These are phyloP conservation scores for Sporisorium graminicola DNA, from an alignment of 1,284 basidiomycete species.

Conservation along the genomic window DNA sequence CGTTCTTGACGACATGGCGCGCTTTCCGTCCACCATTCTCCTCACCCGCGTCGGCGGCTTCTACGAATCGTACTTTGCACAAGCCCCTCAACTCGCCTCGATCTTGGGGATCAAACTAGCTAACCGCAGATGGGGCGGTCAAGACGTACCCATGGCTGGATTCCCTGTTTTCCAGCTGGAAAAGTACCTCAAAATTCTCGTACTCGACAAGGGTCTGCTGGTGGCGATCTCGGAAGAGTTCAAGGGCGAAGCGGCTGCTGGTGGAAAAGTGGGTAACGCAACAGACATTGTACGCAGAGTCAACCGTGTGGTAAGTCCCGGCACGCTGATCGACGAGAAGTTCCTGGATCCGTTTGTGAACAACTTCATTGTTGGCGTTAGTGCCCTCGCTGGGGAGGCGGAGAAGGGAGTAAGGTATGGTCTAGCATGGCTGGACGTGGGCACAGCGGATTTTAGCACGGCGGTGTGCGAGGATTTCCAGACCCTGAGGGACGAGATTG, in stretches of 20 bases:
- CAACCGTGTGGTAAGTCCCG: constrained; percentile 62
- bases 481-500: constrained; percentile 62
- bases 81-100: constrained; percentile 58
- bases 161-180: constrained; percentile 66
- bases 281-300: constrained; percentile 56
- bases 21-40: constrained; percentile 62
- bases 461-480: constrained; percentile 48
- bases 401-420: constrained; percentile 35
- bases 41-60: constrained; percentile 67
- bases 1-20: constrained; percentile 59
- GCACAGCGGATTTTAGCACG: constrained; percentile 66
- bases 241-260: not conserved
- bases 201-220: constrained; percentile 60
- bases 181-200: constrained; percentile 67
- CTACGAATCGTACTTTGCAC: constrained; percentile 69
- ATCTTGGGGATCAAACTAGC: constrained; percentile 64
- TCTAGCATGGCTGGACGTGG: constrained; percentile 67
- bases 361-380: constrained; percentile 63
- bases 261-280: constrained; percentile 13
- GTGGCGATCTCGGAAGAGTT: constrained; percentile 68
- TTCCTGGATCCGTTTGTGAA: constrained; percentile 66
- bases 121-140: constrained; percentile 57
- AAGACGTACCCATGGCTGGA: constrained; percentile 65
- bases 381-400: not conserved
- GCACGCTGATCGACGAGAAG: constrained; percentile 67